phyloP scores from a whole-genome alignment of 2,329 filamentous ascomycete genomes.

The Juglanconis juglandina region DNA sequence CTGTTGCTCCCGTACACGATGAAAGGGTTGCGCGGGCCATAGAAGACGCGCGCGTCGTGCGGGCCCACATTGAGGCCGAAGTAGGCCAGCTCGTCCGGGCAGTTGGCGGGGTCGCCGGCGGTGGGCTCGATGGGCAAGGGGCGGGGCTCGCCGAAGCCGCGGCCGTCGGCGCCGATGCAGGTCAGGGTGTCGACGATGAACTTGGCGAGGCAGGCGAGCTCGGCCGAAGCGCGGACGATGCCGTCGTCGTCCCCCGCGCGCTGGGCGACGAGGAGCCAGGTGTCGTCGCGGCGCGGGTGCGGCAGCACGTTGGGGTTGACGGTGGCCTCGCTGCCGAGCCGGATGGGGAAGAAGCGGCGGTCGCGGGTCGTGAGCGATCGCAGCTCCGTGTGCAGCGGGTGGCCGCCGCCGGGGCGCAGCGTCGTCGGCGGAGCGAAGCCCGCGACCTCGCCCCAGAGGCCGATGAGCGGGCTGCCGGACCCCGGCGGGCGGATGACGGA shows the following conservation, averaged over 20 bases:
- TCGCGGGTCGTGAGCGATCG: constrained; percentile 45
- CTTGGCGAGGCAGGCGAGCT: constrained; percentile 48
- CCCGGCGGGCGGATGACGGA: background rate
- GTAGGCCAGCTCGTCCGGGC: constrained; percentile 39
- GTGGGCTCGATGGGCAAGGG: constrained; percentile 47
- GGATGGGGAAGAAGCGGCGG: constrained; percentile 46
- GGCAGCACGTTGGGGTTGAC: constrained; percentile 58
- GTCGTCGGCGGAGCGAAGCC: constrained; percentile 4
- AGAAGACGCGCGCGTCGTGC: constrained; percentile 57
- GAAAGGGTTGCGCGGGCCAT: constrained; percentile 48
- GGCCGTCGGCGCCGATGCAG: constrained; percentile 32
- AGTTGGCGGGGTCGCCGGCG: constrained; percentile 33
- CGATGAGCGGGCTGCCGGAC: background rate
- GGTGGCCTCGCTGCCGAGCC: constrained; percentile 38
- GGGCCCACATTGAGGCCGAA: constrained; percentile 48
- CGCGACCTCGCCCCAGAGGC: constrained; percentile 4
- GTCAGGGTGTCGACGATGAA: constrained; percentile 40
- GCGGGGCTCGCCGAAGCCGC: constrained; percentile 27
- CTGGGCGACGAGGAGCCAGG: constrained; percentile 52
- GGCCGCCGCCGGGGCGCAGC: constrained; percentile 1
- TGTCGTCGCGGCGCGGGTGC: constrained; percentile 44
- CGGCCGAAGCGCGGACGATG: constrained; percentile 28
- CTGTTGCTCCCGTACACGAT: constrained; percentile 56
- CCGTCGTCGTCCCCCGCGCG: constrained; percentile 23
- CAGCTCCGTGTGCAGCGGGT: constrained; percentile 34